phyloP scores from a whole-genome alignment of 306 rosid species.

The Castanopsis chinensis region DNA sequence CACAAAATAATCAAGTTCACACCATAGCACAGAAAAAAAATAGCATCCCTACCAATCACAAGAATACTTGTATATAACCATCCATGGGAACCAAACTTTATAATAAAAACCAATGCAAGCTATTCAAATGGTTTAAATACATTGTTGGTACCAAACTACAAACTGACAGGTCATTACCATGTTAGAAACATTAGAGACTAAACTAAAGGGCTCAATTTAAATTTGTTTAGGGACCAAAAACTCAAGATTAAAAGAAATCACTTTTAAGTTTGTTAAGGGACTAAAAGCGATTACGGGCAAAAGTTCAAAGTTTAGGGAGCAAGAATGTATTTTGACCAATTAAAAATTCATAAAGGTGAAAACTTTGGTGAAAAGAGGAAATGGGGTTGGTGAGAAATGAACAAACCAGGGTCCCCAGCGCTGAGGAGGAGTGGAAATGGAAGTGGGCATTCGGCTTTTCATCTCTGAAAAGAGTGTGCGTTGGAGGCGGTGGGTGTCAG shows the following conservation, averaged over 20 bases:
- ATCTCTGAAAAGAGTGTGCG: constrained; percentile 63
- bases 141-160: too few species aligned
- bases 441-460: constrained; percentile 59
- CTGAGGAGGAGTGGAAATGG: constrained; percentile 84
- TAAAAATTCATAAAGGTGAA: background rate
- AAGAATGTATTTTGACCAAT: too few species aligned
- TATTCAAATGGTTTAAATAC: background rate
- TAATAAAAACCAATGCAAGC: background rate
- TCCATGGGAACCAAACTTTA: too few species aligned
- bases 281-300: too few species aligned
- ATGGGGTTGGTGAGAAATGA: constrained; percentile 6
- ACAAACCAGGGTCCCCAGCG: constrained; percentile 92
- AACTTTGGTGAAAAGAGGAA: background rate
- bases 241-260: too few species aligned
- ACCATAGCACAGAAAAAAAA: background rate
- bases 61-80: background rate
- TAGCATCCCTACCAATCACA: background rate
- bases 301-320: too few species aligned
- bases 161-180: too few species aligned
- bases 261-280: too few species aligned
- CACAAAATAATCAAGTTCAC: background rate
- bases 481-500: constrained; percentile 54
- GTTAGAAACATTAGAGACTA: too few species aligned
- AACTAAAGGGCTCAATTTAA: too few species aligned
- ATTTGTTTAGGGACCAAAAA: too few species aligned